phyloP scores from a whole-genome alignment of 2,329 filamentous ascomycete genomes.

The Monilinia laxa region DNA sequence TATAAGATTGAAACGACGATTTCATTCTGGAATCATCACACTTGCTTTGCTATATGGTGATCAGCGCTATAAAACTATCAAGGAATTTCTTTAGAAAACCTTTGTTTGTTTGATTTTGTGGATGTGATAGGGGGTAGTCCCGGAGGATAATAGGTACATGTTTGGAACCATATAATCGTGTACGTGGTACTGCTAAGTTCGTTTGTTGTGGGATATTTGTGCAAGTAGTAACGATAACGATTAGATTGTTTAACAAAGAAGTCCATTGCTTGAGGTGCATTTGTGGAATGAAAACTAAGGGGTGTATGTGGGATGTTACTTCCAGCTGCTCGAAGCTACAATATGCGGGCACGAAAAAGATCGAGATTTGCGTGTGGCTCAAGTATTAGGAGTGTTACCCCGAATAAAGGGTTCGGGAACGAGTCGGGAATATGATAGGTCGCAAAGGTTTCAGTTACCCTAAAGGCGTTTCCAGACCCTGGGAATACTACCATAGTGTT shows the following conservation, averaged over 20 bases:
- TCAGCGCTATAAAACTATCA: neutral
- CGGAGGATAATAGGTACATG: neutral
- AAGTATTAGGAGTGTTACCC: neutral
- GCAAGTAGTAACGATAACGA: neutral
- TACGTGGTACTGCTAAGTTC: neutral
- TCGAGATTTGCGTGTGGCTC: neutral
- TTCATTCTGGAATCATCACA: conserved; percentile 6
- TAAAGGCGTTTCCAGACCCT: neutral
- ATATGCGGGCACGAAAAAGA: neutral
- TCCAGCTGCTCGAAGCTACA: too few relatives aligned
- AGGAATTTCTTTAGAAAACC: conserved; percentile 3
- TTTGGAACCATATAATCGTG: neutral
- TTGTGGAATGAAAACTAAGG: too few relatives aligned
- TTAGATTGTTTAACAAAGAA: neutral
- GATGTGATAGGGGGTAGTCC: neutral
- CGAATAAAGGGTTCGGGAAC: too few relatives aligned
- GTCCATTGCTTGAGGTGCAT: too few relatives aligned
- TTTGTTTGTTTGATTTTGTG: neutral
- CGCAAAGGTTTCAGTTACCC: neutral
- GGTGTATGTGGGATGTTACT: too few relatives aligned
- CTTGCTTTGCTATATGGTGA: conserved; percentile 1
- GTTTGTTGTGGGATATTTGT: neutral
- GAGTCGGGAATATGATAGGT: neutral
- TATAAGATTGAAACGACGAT: conserved; percentile 3
- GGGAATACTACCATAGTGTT: neutral